Conservation (phyloP, 1,139 yeast species). For the Tardiomyces blankii region DNA sequence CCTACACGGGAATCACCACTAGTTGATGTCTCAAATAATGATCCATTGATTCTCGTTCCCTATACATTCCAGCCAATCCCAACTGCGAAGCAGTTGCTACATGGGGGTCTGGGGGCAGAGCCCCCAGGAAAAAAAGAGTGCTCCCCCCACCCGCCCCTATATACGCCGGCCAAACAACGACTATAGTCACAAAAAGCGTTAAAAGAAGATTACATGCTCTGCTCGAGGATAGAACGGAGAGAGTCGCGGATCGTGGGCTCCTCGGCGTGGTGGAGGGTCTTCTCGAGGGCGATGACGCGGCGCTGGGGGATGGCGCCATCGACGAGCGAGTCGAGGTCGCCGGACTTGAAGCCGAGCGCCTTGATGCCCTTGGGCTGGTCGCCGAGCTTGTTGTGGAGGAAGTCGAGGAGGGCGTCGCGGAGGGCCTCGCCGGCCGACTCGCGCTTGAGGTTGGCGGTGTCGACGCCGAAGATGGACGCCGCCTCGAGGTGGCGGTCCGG, state of each 20-base stretch:
- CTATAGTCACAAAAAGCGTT: no score
- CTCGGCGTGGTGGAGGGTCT: constrained; percentile 5
- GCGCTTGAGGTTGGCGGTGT: constrained; percentile 25
- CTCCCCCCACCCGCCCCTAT: no score
- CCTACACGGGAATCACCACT: no score
- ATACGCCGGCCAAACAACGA: no score
- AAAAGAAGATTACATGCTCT: constrained; percentile 2
- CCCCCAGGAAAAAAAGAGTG: no score
- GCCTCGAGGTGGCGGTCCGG: constrained; percentile 31
- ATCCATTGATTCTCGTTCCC: no score
- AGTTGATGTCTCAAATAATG: no score
- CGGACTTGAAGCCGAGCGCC: constrained; percentile 24
- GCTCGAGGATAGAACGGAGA: constrained; percentile 7
- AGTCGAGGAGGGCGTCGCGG: constrained; percentile 26
- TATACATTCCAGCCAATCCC: no score
- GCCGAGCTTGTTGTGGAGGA: constrained; percentile 26
- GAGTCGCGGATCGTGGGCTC: constrained; percentile 4
- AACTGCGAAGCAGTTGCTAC: no score
- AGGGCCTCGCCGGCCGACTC: constrained; percentile 31
- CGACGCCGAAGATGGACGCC: constrained; percentile 29
- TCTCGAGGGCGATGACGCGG: constrained; percentile 22
- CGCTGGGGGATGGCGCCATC: constrained; percentile 32
- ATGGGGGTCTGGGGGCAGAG: no score
- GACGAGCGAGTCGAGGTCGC: constrained; percentile 26
- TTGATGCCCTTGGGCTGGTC: constrained; percentile 26